Conservation (phyloP, 1,284 basidiomycete genomes). For the Austroboletus olivaceoglutinosus region DNA sequence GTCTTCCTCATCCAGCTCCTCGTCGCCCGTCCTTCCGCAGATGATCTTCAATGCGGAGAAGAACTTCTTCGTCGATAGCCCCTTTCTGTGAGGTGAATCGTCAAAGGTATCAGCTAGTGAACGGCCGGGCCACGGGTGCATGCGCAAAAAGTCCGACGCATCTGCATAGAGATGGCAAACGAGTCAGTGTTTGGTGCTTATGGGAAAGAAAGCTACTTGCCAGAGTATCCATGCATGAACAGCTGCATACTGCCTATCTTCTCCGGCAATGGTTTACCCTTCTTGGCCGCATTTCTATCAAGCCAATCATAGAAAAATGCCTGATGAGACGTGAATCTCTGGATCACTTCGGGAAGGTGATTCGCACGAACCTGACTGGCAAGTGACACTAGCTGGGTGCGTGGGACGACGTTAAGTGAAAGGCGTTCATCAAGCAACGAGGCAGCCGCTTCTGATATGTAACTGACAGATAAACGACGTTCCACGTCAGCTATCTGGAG, state of each 20-base stretch:
- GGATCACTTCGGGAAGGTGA: conserved; percentile 1
- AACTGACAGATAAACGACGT: conserved; percentile 36
- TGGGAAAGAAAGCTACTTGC: conserved; percentile 35
- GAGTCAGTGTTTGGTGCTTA: background rate
- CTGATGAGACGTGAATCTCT: conserved; percentile 34
- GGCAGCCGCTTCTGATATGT: conserved; percentile 80
- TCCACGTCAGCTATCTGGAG: conserved; percentile 1
- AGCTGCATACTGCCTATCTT: conserved; percentile 91
- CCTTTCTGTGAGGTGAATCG: conserved; percentile 71
- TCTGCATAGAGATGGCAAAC: conserved; percentile 43
- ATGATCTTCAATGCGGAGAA: conserved; percentile 67
- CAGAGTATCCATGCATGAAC: conserved; percentile 82
- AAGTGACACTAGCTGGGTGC: conserved; percentile 80
- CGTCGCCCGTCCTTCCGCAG: conserved; percentile 76
- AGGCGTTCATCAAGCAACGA: conserved; percentile 80
- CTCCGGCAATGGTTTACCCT: conserved; percentile 75
- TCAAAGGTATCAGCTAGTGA: conserved; percentile 82
- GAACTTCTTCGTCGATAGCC: conserved; percentile 61
- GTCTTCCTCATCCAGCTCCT: conserved; percentile 67
- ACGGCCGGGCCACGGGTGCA: conserved; percentile 86
- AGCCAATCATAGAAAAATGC: conserved; percentile 91
- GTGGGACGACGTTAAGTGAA: conserved; percentile 78
- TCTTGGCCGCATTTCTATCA: conserved; percentile 73
- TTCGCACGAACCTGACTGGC: conserved; percentile 63
- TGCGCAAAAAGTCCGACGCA: conserved; percentile 82